Conservation (phyloP, 169 alveolate species). For the Plasmodium vivax region DNA sequence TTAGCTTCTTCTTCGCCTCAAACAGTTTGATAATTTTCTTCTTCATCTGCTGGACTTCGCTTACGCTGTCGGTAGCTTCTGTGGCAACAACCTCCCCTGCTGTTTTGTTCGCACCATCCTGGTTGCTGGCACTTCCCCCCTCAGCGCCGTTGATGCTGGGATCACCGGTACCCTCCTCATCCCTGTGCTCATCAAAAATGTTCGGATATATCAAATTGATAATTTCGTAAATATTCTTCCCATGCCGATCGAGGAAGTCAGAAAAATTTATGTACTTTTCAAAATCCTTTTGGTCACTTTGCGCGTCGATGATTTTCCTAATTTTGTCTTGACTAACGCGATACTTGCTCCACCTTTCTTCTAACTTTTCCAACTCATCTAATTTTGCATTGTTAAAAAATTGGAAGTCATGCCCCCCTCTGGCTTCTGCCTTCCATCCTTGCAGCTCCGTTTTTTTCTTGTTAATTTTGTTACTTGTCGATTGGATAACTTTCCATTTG, state of each 20-base stretch:
- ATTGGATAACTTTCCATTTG: conserved; percentile 85
- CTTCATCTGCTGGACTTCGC: background rate
- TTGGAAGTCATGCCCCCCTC: conserved; percentile 94
- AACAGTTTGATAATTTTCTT: conserved; percentile 12
- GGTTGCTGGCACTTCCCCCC: background rate
- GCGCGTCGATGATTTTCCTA: conserved; percentile 70
- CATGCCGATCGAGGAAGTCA: conserved; percentile 75
- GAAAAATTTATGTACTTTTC: conserved; percentile 75
- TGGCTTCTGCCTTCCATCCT: conserved; percentile 94
- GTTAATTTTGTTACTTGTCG: conserved; percentile 71
- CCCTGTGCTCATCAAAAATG: conserved; percentile 10
- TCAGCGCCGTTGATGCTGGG: background rate
- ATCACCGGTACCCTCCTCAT: background rate
- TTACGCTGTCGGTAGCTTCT: background rate
- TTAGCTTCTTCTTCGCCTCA: conserved; percentile 25
- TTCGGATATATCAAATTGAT: conserved; percentile 80
- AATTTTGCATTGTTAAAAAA: conserved; percentile 86
- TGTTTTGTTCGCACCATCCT: background rate
- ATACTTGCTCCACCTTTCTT: conserved; percentile 48
- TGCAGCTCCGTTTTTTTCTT: conserved; percentile 75
- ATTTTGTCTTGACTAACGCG: conserved; percentile 44
- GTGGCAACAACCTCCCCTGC: background rate
- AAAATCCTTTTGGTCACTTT: conserved; percentile 74
- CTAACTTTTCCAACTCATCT: conserved; percentile 69
- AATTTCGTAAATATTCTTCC: conserved; percentile 81